Conservation (phyloP, 2,329 filamentous ascomycete genomes). For the Ustilaginoidea virens region DNA sequence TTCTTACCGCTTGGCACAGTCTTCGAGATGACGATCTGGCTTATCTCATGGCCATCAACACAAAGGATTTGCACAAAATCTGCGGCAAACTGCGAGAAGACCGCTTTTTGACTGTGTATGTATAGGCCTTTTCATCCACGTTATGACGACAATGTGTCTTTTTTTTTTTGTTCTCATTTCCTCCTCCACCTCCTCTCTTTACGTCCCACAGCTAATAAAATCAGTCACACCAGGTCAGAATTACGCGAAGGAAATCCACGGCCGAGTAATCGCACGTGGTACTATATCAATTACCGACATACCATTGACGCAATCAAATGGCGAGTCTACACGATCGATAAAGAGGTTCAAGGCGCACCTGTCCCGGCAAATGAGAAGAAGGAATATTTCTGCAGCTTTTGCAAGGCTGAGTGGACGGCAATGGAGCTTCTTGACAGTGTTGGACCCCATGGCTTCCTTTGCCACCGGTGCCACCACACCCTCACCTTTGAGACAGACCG, state of each 20-base stretch:
- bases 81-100: slow-evolving; percentile 76
- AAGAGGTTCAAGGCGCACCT: slow-evolving; percentile 72
- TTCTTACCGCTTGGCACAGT: slow-evolving; percentile 34
- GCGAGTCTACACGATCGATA: slow-evolving; percentile 75
- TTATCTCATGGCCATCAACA: slow-evolving; percentile 74
- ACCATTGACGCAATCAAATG: slow-evolving; percentile 96
- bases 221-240: slow-evolving; percentile 50
- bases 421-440: slow-evolving; percentile 76
- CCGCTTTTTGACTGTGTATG: slow-evolving; percentile 71
- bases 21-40: slow-evolving; percentile 80
- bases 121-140: slow-evolving; percentile 19
- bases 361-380: slow-evolving; percentile 75
- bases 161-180: too few species aligned
- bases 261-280: slow-evolving; percentile 79
- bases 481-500: slow-evolving; percentile 53
- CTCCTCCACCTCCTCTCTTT: too few species aligned
- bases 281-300: slow-evolving; percentile 89
- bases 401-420: slow-evolving; percentile 73
- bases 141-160: too few species aligned
- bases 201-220: slow-evolving; percentile 25
- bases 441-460: slow-evolving; percentile 60
- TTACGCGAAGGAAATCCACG: slow-evolving; percentile 67
- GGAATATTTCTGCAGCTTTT: slow-evolving; percentile 73
- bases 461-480: slow-evolving; percentile 57
- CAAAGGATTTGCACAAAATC: slow-evolving; percentile 81